Percentiles rank a stretch among this genome's conserved stretches.
Evolutionary conservation across 352 stramenopile genomes (phyloP).

Genomic region (Phytophthora megakarya): DNA sequence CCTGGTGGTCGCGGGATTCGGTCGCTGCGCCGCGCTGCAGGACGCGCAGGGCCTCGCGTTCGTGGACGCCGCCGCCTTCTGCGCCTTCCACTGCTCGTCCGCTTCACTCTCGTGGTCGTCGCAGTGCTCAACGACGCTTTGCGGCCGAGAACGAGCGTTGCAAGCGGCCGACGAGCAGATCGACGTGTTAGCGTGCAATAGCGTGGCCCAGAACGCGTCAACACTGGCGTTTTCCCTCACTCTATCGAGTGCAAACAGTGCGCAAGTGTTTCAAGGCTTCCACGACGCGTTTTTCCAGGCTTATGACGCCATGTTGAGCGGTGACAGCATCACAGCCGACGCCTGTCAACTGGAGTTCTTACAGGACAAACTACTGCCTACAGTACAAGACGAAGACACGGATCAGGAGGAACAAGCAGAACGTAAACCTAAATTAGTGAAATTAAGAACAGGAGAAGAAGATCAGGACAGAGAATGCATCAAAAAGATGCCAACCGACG

Average conservation of each 20-base stretch:
- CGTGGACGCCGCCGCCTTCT: conserved; percentile 47
- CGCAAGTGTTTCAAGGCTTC: conserved; percentile 57
- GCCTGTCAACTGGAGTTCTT: conserved; percentile 72
- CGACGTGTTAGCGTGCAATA: conserved; percentile 46
- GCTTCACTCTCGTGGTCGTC: conserved; percentile 24
- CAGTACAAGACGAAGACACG: conserved; percentile 35
- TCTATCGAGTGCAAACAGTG: conserved; percentile 42
- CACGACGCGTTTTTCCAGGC: conserved; percentile 66
- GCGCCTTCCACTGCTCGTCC: conserved; percentile 59
- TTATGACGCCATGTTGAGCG: conserved; percentile 69
- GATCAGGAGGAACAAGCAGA: conserved; percentile 29
- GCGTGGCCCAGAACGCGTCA: conserved; percentile 38
- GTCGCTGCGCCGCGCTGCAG: conserved; percentile 23
- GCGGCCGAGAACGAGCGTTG: conserved; percentile 13
- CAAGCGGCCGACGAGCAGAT: conserved; percentile 30
- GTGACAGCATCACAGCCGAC: conserved; percentile 56
- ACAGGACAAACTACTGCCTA: conserved; percentile 61
- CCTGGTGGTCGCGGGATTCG: conserved; percentile 21
- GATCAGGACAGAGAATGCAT: conserved; percentile 58
- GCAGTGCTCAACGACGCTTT: conserved; percentile 32
- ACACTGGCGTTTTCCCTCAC: conserved; percentile 38
- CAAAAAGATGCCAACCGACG: conserved; percentile 36
- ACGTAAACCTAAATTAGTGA: conserved; percentile 57
- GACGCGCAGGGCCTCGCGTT: conserved; percentile 59
- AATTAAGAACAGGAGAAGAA: conserved; percentile 34